These are phyloP conservation scores for Eutrema japonicum DNA, from an alignment of 345 rosid species.

Conservation along the genomic window DNA sequence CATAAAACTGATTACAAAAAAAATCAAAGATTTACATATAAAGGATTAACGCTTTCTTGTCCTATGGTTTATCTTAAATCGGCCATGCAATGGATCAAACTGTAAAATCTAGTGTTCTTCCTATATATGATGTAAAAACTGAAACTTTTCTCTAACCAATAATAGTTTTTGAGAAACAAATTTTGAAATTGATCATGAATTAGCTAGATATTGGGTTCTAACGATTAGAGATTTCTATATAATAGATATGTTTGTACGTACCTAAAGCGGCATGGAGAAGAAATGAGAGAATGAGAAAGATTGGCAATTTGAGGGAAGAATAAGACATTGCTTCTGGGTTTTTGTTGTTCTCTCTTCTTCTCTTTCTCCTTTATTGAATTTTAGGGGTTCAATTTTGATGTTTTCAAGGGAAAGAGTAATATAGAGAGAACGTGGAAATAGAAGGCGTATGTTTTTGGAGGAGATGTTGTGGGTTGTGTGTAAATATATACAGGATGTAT, in stretches of 20 bases:
- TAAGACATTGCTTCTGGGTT: slow-evolving; percentile 52
- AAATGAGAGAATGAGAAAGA: slow-evolving; percentile 59
- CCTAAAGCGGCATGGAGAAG: slow-evolving; percentile 76
- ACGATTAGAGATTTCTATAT: not conserved
- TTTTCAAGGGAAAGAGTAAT: slow-evolving; percentile 16
- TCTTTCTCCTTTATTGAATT: slow-evolving; percentile 24
- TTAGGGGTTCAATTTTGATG: slow-evolving; percentile 21
- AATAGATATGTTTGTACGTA: slow-evolving; percentile 34
- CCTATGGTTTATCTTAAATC: not conserved
- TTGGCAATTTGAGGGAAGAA: slow-evolving; percentile 55
- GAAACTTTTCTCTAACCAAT: slow-evolving; percentile 7
- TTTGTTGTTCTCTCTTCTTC: not conserved
- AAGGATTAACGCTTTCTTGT: not conserved
- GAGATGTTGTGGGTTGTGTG: slow-evolving; percentile 12
- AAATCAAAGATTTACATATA: not conserved
- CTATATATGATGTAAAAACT: not conserved
- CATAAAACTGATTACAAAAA: not conserved
- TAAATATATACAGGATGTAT: slow-evolving; percentile 18
- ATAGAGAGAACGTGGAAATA: slow-evolving; percentile 9
- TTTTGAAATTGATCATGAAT: not conserved
- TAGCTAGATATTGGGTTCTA: slow-evolving; percentile 2
- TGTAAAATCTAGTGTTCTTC: slow-evolving; percentile 8
- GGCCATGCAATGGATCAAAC: not conserved
- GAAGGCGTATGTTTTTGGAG: not conserved
- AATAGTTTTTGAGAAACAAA: not conserved